phyloP scores from a whole-genome alignment of 108 stramenopile species.

The Schizochytrium sp. region DNA sequence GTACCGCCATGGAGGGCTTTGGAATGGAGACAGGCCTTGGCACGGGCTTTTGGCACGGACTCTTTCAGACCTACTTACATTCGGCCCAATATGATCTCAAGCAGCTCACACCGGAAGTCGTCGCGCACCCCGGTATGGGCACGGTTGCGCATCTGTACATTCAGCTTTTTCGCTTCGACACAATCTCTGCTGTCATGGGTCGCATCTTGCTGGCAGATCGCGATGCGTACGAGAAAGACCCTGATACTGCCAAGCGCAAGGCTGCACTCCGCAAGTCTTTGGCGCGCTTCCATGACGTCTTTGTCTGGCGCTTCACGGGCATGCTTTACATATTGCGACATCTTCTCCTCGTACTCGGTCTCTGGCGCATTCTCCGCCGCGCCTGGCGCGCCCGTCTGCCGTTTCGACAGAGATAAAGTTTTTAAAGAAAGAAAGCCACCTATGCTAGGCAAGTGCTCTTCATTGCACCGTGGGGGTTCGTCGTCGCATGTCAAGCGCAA shows the following conservation, averaged over 20 bases:
- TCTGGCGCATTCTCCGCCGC: background rate
- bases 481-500: too few species aligned
- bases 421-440: too few species aligned
- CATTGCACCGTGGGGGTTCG: too few species aligned
- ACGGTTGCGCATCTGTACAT: background rate
- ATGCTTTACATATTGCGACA: background rate
- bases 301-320: background rate
- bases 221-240: background rate
- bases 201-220: background rate
- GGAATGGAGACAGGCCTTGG: background rate
- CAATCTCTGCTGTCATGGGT: background rate
- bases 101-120: background rate
- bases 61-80: background rate
- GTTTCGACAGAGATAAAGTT: background rate
- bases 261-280: background rate
- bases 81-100: background rate
- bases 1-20: conserved; percentile 14
- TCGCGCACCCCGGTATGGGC: background rate
- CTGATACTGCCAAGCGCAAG: background rate
- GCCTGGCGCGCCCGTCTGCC: background rate
- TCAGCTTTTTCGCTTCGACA: background rate
- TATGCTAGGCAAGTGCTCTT: too few species aligned
- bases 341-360: background rate
- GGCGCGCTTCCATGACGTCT: background rate
- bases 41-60: background rate